Evolutionary conservation across 1,284 basidiomycete genomes (phyloP), one percentile per base, ranked within the genome.

Genomic region (Cryptococcus sp.): DNA sequence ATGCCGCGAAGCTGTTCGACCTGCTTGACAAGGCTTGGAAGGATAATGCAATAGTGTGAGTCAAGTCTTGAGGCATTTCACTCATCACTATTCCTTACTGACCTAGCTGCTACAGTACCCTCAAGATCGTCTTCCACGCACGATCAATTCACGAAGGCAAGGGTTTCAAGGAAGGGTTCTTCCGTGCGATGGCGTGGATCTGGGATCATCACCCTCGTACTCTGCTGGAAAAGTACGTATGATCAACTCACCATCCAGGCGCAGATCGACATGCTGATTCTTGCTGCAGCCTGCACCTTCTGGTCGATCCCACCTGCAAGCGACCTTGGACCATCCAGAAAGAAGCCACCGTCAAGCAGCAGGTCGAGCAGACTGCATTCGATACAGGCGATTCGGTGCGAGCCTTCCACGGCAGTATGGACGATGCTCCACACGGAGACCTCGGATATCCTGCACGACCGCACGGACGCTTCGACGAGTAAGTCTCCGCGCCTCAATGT

Each of bases 101-200:
- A 22, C 0, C 46, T 16, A 15, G 26, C 17, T 23, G 39, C 5
- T 17, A 20, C 45, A 72, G 70, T 1, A 73, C 71, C 2, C 45
- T 69, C 22, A 55, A 58, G 40, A 58, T 70, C 43, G 57, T 74
- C 41, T 66, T 72, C 59, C 70, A 74, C 22, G 59, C 62, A 4
- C 43, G 72, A 20, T 70, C 68, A 5, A 74, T 74, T 26, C 70
- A 72, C 51, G 66, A 72, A 46, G 72, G 72, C n/a, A 74, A 74
- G 52, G 70, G 68, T 1, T 59, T 57, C 57, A 63, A 63, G 54
- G 50, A 60, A 10, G 65, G 54, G 11, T 69, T 65, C 49, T 68
- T 60, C 46, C 41, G 54, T 37, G 63, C 60, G 7, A 29, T 63
- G 8, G 62, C 52, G 0, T 74, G 72, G 72, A 40, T 73, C 10